Evolutionary conservation across 352 stramenopile genomes (phyloP).

Genomic region (Blastocystis sp.): DNA sequence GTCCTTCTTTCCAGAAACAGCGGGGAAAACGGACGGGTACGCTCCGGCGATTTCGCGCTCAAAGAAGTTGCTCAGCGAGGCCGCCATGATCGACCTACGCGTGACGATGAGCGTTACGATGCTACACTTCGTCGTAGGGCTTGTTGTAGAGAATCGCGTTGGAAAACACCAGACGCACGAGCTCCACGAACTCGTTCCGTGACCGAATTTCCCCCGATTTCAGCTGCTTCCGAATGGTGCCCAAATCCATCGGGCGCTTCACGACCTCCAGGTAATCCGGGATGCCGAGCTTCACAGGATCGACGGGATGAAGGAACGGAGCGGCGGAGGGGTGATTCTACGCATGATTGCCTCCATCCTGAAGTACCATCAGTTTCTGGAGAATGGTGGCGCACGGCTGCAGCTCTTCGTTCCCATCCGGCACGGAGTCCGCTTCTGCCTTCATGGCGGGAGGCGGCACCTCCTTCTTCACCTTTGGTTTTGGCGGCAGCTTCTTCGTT

Average conservation of each 20-base stretch:
- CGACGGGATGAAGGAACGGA: conserved; percentile 76
- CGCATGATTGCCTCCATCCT: neutral
- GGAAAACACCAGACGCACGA: conserved; percentile 93
- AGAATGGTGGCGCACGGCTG: conserved; percentile 30
- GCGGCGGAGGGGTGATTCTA: conserved; percentile 15
- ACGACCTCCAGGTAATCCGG: conserved; percentile 74
- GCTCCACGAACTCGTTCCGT: conserved; percentile 88
- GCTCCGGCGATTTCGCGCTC: neutral
- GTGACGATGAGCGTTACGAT: conserved; percentile 15
- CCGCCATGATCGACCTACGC: conserved; percentile 4
- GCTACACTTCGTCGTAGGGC: conserved; percentile 81
- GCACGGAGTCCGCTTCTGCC: neutral
- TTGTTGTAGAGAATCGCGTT: conserved; percentile 95
- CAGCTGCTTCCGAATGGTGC: conserved; percentile 88
- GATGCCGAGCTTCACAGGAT: conserved; percentile 58
- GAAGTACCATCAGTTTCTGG: conserved; percentile 26
- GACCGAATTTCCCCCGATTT: conserved; percentile 78
- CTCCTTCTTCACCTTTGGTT: neutral
- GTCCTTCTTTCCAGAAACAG: neutral
- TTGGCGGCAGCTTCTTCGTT: neutral
- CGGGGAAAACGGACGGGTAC: neutral
- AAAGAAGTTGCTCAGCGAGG: neutral
- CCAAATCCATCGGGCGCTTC: conserved; percentile 76
- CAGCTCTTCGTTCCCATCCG: neutral
- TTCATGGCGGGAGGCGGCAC: too few species aligned